Evolutionary conservation across 140 eudicot species (phyloP), one percentile per base, ranked within the genome.

Genomic region (Stevia rebaudiana): DNA sequence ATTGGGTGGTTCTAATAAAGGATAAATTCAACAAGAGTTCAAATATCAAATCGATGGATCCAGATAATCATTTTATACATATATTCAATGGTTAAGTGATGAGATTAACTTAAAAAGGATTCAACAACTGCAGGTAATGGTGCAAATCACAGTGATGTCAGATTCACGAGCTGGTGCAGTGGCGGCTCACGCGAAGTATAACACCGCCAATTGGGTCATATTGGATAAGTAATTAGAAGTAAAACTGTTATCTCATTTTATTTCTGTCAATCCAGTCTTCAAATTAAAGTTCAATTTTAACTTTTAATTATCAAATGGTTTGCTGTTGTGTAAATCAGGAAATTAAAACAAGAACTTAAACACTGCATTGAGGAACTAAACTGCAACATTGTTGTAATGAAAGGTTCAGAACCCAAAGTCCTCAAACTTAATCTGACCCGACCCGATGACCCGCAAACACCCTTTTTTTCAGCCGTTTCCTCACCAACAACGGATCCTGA

Each of bases 211-310:
- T 55, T 91, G 98, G 98, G 96, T 91, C 87, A 50, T 91, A 80
- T 77, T 91, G 89, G 98, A 91, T 85, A 91, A 85, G 98, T 91
- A 87, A 87, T 71, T 78, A 65, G 78, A 84, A 78, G 73, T 79
- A 82, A 84, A 82, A 50, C 70, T 86, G 75, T 87, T 62, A 59
- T 76, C 79, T 74, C 80, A 74, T 61, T 74, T 65, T 75, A 40
- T 68, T 41, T 33, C 18, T n/a, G 16, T 56, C 11, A 40, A 56
- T 63, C 7, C 39, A 44, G 43, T 33, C 44, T 8, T 44, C n/a
- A 57, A 16, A 33, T 57, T 57, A 57, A 44, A 33, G 44, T 16
- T 13, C 42, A 3, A 8, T 31, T 57, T 16, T 57, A 22, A 30
- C 40, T 12, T 25, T 12, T 30, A 4, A 25, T 41, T 3, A 18